Evolutionary conservation across 495 filamentous ascomycete genomes (phyloP), one percentile per base, ranked within the genome.

Genomic region (Halenospora varia): DNA sequence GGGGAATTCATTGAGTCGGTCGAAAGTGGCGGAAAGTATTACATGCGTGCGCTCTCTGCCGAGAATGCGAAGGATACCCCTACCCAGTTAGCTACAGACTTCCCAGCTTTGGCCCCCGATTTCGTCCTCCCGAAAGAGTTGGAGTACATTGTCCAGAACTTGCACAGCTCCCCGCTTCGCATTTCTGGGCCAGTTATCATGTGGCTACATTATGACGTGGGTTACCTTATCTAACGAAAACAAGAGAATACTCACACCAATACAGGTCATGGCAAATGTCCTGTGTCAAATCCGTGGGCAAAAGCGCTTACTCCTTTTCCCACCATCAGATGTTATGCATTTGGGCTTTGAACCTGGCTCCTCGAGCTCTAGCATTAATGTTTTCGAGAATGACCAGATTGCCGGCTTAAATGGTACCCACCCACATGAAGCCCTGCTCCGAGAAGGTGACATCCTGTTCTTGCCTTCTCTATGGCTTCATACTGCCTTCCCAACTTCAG

Each of bases 131-230:
- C 91, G 10, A 67, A 77, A 10, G 73, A 83, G 49, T 72, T 96
- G 23, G 70, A 72, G 1, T 70, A 79, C n/a, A 82, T 86, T 2
- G 66, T 66, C 1, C 72, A 81, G 20, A 83, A 84, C 60, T 73
- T 79, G n/a, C 90, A 95, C 65, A 94, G 88, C 66, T 90, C 89
- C 0, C 85, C 90, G 0, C 70, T 96, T 22, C 77, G 91, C 23
- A 84, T 96, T 42, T 92, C 89, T 13, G 89, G 90, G 1, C 85
- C 82, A 0, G 90, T 95, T 2, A 85, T 81, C 23, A 90, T 97
- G 83, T 96, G 91, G 92, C 75, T 96, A 23, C 90, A 96, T 69
- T 96, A 92, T 74, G 90, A 96, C 70, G 87, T 88, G 71, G 75
- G 80, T 71, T n/a, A 24, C 6, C 11, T 22, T 3, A 10, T 42